Base-by-base conservation (phyloP, 2,329 filamentous ascomycete genomes). In the Alternaria sp. region DNA sequence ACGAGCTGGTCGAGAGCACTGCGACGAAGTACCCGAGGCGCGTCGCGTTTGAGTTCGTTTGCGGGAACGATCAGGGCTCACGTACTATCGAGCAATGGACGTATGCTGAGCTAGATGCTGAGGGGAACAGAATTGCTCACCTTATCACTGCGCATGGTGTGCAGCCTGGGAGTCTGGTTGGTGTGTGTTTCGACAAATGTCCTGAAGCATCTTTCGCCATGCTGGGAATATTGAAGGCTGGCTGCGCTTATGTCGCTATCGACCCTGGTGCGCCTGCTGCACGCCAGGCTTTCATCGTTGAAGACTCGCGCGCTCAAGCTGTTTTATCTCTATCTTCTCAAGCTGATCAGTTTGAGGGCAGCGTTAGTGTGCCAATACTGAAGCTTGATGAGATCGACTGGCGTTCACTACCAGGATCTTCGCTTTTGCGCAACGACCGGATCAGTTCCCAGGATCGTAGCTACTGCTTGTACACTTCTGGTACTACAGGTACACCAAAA, bases 381-480 rank as follows among this genome's bases (percentile, higher is more conserved):
- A 78, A 84, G 47, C 72, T 87, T 11, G 84, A 87, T 66, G 75
- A 82, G 57, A 59, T 75, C 13, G 69, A 74, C 26, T 70, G 77
- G 7, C 79, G 78, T 10, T 64, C 62, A 46, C 13, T 84, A 78
- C 62, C 79, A 64, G 10, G 72, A 58, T 17, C 75, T 81, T 56
- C 77, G 17, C 79, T 78, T 21, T 54, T 46, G 25, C 64, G 76
- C 12, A 54, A 66, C 28, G 65, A 64, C 26, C 43, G 58, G 6
- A 74, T 80, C 59, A 68, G 76, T 2, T 79, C 86, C 5, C 82
- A 86, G 21, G 86, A 90, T 67, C 88, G 88, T 0, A 93, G 90
- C 69, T 97, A 96, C 75, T 95, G 92, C 62, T 84, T 97, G 1
- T 97, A 96, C 77, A 97, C 93, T 0, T 95, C 91, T 4, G 93